A percentile compares a stretch with the other conserved stretches of the same genome.
Evolutionary conservation across 352 stramenopile species (phyloP).

Genomic region (Thraustochytrium sp.): DNA sequence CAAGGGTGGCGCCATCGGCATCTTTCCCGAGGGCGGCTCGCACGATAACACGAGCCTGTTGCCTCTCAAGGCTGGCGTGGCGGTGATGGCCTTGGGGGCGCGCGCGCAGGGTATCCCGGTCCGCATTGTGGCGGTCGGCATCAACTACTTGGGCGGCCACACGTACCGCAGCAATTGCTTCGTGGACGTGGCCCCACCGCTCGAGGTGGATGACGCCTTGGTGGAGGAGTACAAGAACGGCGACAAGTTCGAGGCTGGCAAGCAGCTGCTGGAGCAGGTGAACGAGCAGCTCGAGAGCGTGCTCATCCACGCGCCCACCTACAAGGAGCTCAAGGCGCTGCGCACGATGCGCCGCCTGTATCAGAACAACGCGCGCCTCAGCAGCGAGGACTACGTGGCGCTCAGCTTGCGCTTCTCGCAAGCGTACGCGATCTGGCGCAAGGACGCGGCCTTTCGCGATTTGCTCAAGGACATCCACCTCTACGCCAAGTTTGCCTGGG

Average conservation of each 20-base stretch:
- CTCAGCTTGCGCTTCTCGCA: constrained; percentile 72
- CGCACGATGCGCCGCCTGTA: constrained; percentile 90
- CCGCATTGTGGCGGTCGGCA: constrained; percentile 90
- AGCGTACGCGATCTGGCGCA: neutral
- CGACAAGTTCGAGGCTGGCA: constrained; percentile 71
- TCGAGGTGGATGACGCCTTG: constrained; percentile 70
- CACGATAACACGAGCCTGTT: constrained; percentile 95
- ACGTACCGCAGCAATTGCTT: constrained; percentile 89
- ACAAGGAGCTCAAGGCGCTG: constrained; percentile 88
- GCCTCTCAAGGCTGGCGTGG: constrained; percentile 92
- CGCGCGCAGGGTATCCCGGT: constrained; percentile 91
- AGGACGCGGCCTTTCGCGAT: neutral
- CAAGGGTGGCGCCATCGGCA: constrained; percentile 81
- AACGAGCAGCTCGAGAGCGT: constrained; percentile 78
- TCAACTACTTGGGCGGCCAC: constrained; percentile 96
- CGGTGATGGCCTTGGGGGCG: constrained; percentile 92
- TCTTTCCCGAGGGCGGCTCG: constrained; percentile 95
- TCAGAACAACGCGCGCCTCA: constrained; percentile 73
- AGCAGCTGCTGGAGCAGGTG: constrained; percentile 69
- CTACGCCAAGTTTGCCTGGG: constrained; percentile 43
- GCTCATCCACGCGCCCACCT: constrained; percentile 94
- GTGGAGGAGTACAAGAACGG: constrained; percentile 78
- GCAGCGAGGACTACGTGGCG: constrained; percentile 80
- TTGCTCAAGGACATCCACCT: constrained; percentile 31
- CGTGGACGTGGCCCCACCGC: constrained; percentile 90